Conservation (phyloP, 176 grass and related monocot species). For the Cymbopogon citratus region DNA sequence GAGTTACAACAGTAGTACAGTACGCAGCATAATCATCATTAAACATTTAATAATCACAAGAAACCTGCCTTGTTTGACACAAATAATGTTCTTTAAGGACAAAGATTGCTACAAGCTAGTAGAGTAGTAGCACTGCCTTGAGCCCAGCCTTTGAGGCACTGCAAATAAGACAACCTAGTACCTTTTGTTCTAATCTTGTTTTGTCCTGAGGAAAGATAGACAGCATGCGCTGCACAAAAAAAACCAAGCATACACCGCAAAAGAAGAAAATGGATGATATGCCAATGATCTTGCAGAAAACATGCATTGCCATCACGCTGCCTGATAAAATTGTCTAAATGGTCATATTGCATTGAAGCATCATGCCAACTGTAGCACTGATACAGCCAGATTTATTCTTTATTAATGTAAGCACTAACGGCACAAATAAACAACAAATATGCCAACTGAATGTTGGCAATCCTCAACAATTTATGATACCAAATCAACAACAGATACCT, state of each 20-base stretch:
- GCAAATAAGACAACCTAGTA: constrained; percentile 27
- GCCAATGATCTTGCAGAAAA: neutral
- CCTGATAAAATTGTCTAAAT: neutral
- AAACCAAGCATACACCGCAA: neutral
- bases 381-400: neutral
- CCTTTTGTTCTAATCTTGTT: neutral
- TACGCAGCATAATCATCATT: neutral
- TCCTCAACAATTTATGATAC: constrained; percentile 5
- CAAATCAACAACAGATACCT: constrained; percentile 50
- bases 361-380: neutral
- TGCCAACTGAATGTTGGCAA: neutral
- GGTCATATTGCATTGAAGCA: neutral
- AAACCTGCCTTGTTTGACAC: constrained; percentile 67
- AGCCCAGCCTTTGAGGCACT: constrained; percentile 70
- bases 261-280: neutral
- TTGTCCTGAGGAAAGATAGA: neutral
- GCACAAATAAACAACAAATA: neutral
- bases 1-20: neutral
- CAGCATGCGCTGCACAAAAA: neutral
- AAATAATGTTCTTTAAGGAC: constrained; percentile 71
- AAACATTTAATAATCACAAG: constrained; percentile 16
- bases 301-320: neutral
- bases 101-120: constrained; percentile 48
- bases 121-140: too few relatives aligned
- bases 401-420: neutral